Percentiles rank a stretch among this genome's conserved stretches.
Evolutionary conservation across 768 basidiomycete genomes (phyloP).

Genomic region (Porpolomopsis calyptriformis): DNA sequence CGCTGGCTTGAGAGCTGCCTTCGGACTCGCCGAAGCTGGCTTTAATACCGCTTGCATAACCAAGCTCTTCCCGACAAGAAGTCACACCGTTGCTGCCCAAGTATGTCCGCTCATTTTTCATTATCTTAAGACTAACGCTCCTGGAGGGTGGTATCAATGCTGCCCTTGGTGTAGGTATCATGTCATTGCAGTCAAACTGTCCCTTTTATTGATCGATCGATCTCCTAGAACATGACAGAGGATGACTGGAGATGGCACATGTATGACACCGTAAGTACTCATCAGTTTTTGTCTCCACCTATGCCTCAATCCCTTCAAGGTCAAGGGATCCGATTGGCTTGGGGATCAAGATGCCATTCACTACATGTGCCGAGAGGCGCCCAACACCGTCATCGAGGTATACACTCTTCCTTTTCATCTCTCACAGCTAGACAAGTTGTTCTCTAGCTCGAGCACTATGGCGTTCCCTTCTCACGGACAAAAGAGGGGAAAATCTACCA

Average conservation of each 20-base stretch:
- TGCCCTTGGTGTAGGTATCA: conserved; percentile 69
- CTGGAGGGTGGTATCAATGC: conserved; percentile 93
- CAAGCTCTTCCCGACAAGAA: conserved; percentile 96
- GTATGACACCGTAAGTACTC: conserved; percentile 69
- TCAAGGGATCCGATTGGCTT: conserved; percentile 99
- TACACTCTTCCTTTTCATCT: conserved; percentile 8
- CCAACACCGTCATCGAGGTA: conserved; percentile 86
- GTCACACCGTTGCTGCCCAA: conserved; percentile 98
- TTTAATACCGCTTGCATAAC: conserved; percentile 99
- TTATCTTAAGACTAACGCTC: conserved; percentile 8
- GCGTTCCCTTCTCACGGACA: conserved; percentile 97
- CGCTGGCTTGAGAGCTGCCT: conserved; percentile 95
- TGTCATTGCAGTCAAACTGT: conserved; percentile 1
- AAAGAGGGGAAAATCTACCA: conserved; percentile 99
- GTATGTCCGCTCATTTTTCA: conserved; percentile 26
- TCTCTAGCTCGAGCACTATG: conserved; percentile 88
- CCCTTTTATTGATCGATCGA: conserved; percentile 6
- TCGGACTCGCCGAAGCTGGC: conserved; percentile 95
- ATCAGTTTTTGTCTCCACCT: background rate
- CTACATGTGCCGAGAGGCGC: conserved; percentile 99
- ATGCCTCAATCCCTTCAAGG: conserved; percentile 35
- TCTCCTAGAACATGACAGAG: conserved; percentile 87
- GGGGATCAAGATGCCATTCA: conserved; percentile 99
- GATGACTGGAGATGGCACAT: conserved; percentile 99
- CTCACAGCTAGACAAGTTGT: conserved; percentile 1